A percentile compares a stretch with the other conserved stretches of the same genome.
These are phyloP conservation scores for Teratosphaeria viscida DNA, from an alignment of 2,329 filamentous ascomycete genomes.

Conservation along the genomic window DNA sequence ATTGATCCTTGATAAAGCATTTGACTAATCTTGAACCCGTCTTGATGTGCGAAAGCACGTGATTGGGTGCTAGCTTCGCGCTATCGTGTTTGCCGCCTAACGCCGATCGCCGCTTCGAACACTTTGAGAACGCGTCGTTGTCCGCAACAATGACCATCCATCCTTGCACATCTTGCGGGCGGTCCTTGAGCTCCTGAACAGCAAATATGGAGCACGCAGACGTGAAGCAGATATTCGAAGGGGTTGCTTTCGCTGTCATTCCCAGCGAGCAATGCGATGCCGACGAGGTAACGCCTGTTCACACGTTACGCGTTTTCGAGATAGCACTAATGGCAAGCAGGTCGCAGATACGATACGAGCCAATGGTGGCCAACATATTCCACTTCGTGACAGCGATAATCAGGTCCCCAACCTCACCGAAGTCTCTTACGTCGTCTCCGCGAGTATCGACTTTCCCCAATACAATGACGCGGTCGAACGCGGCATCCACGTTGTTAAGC, in stretches of 20 bases:
- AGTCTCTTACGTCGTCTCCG: slow-evolving; percentile 58
- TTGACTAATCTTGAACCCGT: background rate
- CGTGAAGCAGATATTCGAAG: slow-evolving; percentile 24
- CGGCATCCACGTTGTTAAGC: slow-evolving; percentile 76
- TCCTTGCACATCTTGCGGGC: background rate
- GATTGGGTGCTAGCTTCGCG: background rate
- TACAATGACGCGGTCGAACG: slow-evolving; percentile 63
- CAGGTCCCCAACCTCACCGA: slow-evolving; percentile 27
- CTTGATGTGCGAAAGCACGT: background rate
- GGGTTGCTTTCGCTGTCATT: slow-evolving; percentile 34
- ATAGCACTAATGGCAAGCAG: slow-evolving; percentile 21
- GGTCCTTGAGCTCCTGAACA: background rate
- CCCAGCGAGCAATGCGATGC: slow-evolving; percentile 23
- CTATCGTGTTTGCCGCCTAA: background rate
- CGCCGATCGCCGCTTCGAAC: background rate
- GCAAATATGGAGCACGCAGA: background rate
- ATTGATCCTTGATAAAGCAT: no score
- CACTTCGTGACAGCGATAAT: slow-evolving; percentile 29
- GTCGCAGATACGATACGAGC: slow-evolving; percentile 36
- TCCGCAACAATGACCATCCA: background rate
- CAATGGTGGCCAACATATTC: slow-evolving; percentile 39
- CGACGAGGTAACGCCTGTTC: background rate
- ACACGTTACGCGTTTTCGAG: background rate
- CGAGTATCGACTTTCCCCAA: slow-evolving; percentile 83
- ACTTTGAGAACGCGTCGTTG: background rate